Evolutionary conservation across 257 asterid species (phyloP), one percentile per base, ranked within the genome.

Genomic region (Nicotiana knightiana): DNA sequence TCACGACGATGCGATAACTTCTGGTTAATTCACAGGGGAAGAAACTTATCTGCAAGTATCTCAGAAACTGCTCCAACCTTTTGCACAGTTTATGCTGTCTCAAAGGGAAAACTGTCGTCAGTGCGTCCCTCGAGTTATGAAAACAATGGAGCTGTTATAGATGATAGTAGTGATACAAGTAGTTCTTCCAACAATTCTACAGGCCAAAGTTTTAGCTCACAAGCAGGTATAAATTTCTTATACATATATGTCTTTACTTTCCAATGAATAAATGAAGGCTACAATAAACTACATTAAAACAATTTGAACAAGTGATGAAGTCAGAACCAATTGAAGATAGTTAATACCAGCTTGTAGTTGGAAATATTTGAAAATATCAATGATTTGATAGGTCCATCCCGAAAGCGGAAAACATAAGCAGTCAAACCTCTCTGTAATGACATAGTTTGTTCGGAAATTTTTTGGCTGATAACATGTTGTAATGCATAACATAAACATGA

Each of bases 41-140:
- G 62, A 51, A 86, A 79, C 62, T 62, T 93, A 83, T 91, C 98
- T 26, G 88, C 94, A 24, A 90, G 87, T 85, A 89, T 95, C 81
- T 85, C 97, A 16, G 86, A 90, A 85, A 62, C 81, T 70, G 79
- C 89, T 78, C 96, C 99, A 6, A 18, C 75, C 17, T 92, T 87
- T 83, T 93, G 98, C 89, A 87, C 92, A 4, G 93, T 92, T 17
- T 93, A 92, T 84, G 97, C 89, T 54, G 89, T 95, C 80, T 88
- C 97, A 24, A 94, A 92, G 82, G 99, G 98, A 71, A 91, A 92
- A 83, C 82, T 92, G 62, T 87, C 91, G 17, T 91, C 97, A 11
- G 37, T 91, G 33, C 89, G 96, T 67, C 92, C 96, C 13, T 90
- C 99, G 54, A 92, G 89, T 86, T 90, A 93, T 61, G 96, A 85